Evolutionary conservation across 176 grass and related monocot genomes (phyloP).

Genomic region (Triticum turgidum): DNA sequence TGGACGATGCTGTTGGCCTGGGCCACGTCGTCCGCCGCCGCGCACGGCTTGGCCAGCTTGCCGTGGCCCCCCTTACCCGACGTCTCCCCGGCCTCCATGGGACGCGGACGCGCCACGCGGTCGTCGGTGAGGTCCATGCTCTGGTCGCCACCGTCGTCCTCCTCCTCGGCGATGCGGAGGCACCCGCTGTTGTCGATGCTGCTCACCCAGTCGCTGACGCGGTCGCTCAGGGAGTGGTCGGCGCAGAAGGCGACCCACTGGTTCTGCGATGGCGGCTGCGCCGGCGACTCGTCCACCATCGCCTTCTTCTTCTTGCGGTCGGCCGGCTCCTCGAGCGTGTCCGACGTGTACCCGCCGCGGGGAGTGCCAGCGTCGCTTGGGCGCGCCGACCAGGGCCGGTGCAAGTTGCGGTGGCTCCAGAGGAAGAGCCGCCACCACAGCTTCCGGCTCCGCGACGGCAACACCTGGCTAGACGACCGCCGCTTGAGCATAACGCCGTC

Average conservation of each 20-base stretch:
- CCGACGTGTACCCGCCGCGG: constrained; percentile 78
- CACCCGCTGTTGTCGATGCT: constrained; percentile 50
- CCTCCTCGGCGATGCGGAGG: constrained; percentile 37
- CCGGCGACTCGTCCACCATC: constrained; percentile 42
- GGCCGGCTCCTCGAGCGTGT: constrained; percentile 53
- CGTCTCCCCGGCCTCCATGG: constrained; percentile 52
- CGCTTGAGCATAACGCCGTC: constrained; percentile 89
- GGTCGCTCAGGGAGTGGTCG: constrained; percentile 61
- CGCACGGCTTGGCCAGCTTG: constrained; percentile 22
- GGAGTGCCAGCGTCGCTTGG: neutral
- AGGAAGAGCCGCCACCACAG: constrained; percentile 97
- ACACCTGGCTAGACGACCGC: constrained; percentile 96
- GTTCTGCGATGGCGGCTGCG: constrained; percentile 32
- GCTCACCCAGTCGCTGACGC: constrained; percentile 81
- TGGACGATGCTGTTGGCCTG: constrained; percentile 89
- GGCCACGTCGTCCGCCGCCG: constrained; percentile 53
- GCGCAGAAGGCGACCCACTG: constrained; percentile 94
- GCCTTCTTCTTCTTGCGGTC: constrained; percentile 59
- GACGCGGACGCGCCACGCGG: neutral
- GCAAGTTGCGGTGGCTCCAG: constrained; percentile 98
- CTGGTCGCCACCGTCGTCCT: neutral
- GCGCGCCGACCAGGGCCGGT: constrained; percentile 27
- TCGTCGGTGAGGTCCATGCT: neutral
- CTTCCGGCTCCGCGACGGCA: constrained; percentile 92
- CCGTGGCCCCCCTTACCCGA: constrained; percentile 34